These are phyloP conservation scores for Ascosphaera apis DNA, from an alignment of 2,329 filamentous ascomycete species.

Conservation along the genomic window DNA sequence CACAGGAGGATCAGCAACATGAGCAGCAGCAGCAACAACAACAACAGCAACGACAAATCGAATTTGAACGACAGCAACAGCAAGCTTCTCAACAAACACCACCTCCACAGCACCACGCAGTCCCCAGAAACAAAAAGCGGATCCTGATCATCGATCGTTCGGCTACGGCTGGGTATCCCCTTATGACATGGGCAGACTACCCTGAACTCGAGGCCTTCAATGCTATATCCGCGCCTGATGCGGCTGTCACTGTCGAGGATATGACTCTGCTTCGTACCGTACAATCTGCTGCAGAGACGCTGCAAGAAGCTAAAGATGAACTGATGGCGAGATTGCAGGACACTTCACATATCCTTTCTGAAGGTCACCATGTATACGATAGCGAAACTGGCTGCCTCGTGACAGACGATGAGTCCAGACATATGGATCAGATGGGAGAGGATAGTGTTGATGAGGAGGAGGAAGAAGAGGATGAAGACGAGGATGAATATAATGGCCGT, in stretches of 20 bases:
- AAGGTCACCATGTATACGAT: constrained; percentile 20
- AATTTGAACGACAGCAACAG: background rate
- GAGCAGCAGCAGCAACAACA: background rate
- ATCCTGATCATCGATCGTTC: constrained; percentile 21
- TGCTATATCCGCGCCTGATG: constrained; percentile 15
- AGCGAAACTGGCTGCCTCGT: constrained; percentile 17
- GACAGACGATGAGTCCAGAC: constrained; percentile 20
- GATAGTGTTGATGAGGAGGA: constrained; percentile 26
- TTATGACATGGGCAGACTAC: constrained; percentile 20
- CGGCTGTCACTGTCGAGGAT: constrained; percentile 21
- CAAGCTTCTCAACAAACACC: background rate
- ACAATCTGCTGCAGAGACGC: constrained; percentile 24
- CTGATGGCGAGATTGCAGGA: constrained; percentile 27
- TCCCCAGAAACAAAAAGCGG: constrained; percentile 13
- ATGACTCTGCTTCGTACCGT: constrained; percentile 23
- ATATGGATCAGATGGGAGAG: constrained; percentile 20
- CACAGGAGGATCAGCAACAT: no score
- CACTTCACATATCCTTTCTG: constrained; percentile 17
- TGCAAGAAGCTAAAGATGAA: constrained; percentile 29
- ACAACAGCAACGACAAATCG: background rate
- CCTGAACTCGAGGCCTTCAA: constrained; percentile 21
- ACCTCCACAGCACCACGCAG: background rate
- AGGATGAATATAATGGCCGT: constrained; percentile 28
- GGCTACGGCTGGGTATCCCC: constrained; percentile 16
- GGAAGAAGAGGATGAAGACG: constrained; percentile 29